phyloP scores from a whole-genome alignment of 1,139 yeast genomes.

The Kodamaea suecica region DNA sequence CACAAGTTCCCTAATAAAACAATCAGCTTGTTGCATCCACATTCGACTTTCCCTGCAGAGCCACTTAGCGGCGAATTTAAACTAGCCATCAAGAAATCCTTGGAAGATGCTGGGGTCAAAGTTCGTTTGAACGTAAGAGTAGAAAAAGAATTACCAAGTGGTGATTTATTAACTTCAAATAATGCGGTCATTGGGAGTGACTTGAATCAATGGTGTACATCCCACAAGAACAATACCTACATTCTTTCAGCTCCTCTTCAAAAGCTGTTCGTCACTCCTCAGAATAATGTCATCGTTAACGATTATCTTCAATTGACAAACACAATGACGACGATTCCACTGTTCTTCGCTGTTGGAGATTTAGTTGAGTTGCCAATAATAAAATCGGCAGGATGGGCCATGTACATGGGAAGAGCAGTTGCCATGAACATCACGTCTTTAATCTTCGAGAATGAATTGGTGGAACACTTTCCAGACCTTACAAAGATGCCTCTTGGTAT shows the following conservation, averaged over 20 bases:
- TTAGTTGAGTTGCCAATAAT: slow-evolving; percentile 40
- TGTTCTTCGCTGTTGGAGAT: slow-evolving; percentile 42
- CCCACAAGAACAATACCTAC: slow-evolving; percentile 38
- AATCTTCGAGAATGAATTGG: slow-evolving; percentile 27
- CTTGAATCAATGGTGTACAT: slow-evolving; percentile 45
- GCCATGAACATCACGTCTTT: slow-evolving; percentile 39
- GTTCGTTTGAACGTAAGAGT: slow-evolving; percentile 23
- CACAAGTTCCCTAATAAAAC: slow-evolving; percentile 31
- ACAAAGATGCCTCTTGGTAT: slow-evolving; percentile 38
- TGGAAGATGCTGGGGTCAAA: slow-evolving; percentile 21
- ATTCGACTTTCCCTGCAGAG: slow-evolving; percentile 39
- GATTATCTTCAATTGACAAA: slow-evolving; percentile 35
- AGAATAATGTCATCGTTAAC: slow-evolving; percentile 32
- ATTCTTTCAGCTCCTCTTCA: slow-evolving; percentile 20
- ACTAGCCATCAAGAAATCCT: slow-evolving; percentile 23
- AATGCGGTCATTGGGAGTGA: slow-evolving; percentile 31
- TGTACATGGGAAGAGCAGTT: slow-evolving; percentile 41
- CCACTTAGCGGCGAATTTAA: slow-evolving; percentile 35
- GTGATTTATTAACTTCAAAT: slow-evolving; percentile 30
- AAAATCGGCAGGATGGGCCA: slow-evolving; percentile 49
- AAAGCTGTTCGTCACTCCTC: slow-evolving; percentile 22
- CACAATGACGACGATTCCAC: slow-evolving; percentile 13
- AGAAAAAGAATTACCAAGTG: slow-evolving; percentile 22
- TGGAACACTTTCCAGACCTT: slow-evolving; percentile 38
- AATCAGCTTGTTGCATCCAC: slow-evolving; percentile 42